These are phyloP conservation scores for Kregervanrija pseudodelftensis DNA, from an alignment of 805 yeast species.

Conservation along the genomic window DNA sequence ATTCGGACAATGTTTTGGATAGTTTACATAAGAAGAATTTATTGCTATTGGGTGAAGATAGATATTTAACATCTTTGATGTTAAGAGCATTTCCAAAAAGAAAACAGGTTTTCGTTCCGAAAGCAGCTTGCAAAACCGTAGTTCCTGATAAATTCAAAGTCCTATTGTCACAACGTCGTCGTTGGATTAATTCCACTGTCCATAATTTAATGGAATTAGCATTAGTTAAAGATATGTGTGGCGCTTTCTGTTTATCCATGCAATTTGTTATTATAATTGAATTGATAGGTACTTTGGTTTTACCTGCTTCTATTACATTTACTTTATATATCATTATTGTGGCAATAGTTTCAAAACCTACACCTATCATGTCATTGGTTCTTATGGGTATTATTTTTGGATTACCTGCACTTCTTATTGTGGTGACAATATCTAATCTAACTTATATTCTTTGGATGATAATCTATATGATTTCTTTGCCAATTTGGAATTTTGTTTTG, in stretches of 20 bases:
- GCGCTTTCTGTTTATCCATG: constrained; percentile 92
- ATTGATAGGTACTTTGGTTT: constrained; percentile 76
- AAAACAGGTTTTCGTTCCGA: constrained; percentile 78
- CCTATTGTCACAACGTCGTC: constrained; percentile 83
- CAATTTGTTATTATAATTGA: constrained; percentile 84
- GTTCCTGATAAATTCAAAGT: constrained; percentile 82
- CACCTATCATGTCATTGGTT: constrained; percentile 70
- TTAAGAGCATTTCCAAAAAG: constrained; percentile 83
- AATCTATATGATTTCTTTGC: constrained; percentile 71
- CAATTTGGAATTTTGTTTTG: constrained; percentile 88
- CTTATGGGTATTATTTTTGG: constrained; percentile 77
- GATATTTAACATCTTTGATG: constrained; percentile 80
- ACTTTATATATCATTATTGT: constrained; percentile 70
- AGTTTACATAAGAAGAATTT: constrained; percentile 83
- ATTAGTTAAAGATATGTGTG: constrained; percentile 80
- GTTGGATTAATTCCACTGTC: constrained; percentile 95
- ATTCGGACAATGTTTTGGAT: constrained; percentile 77
- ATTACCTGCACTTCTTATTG: constrained; percentile 74
- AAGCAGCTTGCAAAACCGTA: constrained; percentile 86
- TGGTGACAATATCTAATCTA: constrained; percentile 70
- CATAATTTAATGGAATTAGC: constrained; percentile 87
- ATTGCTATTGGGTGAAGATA: constrained; percentile 82
- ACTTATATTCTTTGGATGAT: constrained; percentile 73
- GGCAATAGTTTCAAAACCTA: constrained; percentile 66
- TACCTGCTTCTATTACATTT: constrained; percentile 82